Base-by-base conservation (phyloP, 345 rosid genomes). In the Lagerstroemia speciosa region DNA sequence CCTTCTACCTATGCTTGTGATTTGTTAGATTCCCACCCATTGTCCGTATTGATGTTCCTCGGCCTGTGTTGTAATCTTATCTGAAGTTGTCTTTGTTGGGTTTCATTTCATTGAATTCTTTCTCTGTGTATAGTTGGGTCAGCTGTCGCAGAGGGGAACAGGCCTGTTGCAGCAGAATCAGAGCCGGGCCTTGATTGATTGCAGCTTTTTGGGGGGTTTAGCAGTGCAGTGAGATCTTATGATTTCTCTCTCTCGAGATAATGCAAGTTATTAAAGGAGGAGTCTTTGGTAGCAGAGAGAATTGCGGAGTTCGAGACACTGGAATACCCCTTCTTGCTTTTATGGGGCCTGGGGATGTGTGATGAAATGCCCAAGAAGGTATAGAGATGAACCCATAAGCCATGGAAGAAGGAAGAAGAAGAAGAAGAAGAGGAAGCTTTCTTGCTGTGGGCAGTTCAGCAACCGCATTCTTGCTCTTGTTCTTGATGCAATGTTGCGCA, bases 401-500 rank as follows among this genome's bases (percentile, higher is more conserved):
- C 55, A 24, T 62, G 55, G 31, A 24, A 36, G 36, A 38, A 58
- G 26, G 72, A 19, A 69, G 53, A 58, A 36, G 72, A 19, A 69
- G 61, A 31, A 29, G 66, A 46, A 20, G 53, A 17, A 9, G 69
- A 27, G 24, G 57, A n/a, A 19, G 34, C 30, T 4, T 50, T 48
- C 37, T 67, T 32, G 58, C 15, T 7, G 14, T 5, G 37, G 57
- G 62, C 40, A 37, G 8, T 52, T 26, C 45, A 14, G 71, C 36
- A 24, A 22, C 4, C 63, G 34, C 33, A 48, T 68, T 68, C 29
- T 53, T 53, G 63, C 36, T 22, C 29, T 37, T 30, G 63, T 67
- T 33, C 62, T 53, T 83, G 74, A 46, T 78, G 72, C 78, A 53
- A 36, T 69, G 66, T 68, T 71, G 67, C 36, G 20, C 67, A 30